A percentile compares a stretch with the other conserved stretches of the same genome.
Conservation (phyloP, 192 early-diverging fungal genomes). For the Oehlia diaphana region DNA sequence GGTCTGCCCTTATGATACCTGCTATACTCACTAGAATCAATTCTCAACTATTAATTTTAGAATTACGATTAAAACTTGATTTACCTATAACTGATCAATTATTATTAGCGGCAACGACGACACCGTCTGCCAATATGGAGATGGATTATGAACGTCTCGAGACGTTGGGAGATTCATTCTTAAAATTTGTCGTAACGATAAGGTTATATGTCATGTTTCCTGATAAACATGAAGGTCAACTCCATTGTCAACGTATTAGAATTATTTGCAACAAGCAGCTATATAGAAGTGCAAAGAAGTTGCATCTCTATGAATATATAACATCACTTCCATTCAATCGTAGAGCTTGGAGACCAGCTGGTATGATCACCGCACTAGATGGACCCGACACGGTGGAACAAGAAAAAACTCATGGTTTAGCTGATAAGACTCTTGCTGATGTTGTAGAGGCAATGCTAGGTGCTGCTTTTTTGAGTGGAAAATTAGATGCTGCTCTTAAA, state of each 20-base stretch:
- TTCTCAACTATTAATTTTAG: conserved; percentile 50
- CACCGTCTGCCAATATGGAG: conserved; percentile 64
- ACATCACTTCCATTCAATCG: conserved; percentile 63
- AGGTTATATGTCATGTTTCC: conserved; percentile 79
- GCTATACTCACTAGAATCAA: conserved; percentile 63
- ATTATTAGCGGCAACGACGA: conserved; percentile 70
- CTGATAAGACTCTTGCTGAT: conserved; percentile 86
- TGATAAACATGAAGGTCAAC: conserved; percentile 72
- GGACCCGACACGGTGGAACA: conserved; percentile 26
- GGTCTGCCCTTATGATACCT: conserved; percentile 54
- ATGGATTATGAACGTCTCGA: conserved; percentile 88
- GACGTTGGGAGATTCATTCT: conserved; percentile 85
- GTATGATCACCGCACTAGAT: conserved; percentile 42
- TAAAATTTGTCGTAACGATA: conserved; percentile 75
- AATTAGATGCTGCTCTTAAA: conserved; percentile 50
- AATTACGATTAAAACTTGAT: conserved; percentile 43
- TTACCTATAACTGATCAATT: conserved; percentile 43
- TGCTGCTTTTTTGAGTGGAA: conserved; percentile 64
- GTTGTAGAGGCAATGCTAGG: conserved; percentile 83
- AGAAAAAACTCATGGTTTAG: conserved; percentile 51
- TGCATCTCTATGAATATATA: conserved; percentile 61
- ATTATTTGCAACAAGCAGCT: conserved; percentile 80
- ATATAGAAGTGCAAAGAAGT: conserved; percentile 51
- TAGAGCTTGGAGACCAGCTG: conserved; percentile 53
- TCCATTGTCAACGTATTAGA: conserved; percentile 67